phyloP scores from a whole-genome alignment of 306 rosid species.

The Mimosa bimucronata region DNA sequence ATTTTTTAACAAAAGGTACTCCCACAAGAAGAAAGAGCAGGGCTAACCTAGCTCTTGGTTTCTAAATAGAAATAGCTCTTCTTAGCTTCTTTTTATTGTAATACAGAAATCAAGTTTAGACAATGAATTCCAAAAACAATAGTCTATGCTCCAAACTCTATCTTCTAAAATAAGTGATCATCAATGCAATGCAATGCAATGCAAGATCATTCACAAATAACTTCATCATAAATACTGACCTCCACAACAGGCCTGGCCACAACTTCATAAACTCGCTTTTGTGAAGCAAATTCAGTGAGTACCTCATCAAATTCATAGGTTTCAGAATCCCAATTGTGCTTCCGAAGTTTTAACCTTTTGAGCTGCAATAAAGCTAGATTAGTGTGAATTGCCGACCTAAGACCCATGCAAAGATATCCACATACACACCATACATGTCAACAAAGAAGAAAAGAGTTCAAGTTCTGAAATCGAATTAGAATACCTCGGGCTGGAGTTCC shows the following conservation, averaged over 20 bases:
- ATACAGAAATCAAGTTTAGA: not conserved
- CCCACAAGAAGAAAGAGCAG: slow-evolving; percentile 32
- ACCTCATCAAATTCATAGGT: slow-evolving; percentile 97
- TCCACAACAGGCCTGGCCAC: slow-evolving; percentile 99
- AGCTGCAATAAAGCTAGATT: slow-evolving; percentile 62
- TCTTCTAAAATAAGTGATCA: slow-evolving; percentile 3
- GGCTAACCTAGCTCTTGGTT: slow-evolving; percentile 7
- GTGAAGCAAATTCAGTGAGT: slow-evolving; percentile 96
- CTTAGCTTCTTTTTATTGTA: slow-evolving; percentile 11
- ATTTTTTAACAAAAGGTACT: slow-evolving; percentile 37
- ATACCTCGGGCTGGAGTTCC: slow-evolving; percentile 95
- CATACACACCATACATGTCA: not conserved
- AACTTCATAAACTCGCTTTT: slow-evolving; percentile 95
- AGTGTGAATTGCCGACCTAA: slow-evolving; percentile 10
- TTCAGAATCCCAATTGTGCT: slow-evolving; percentile 99
- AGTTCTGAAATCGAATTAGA: slow-evolving; percentile 15
- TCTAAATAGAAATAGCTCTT: slow-evolving; percentile 10
- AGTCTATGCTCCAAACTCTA: slow-evolving; percentile 19
- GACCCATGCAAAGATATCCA: slow-evolving; percentile 4
- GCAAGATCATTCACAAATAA: slow-evolving; percentile 24
- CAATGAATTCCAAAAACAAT: slow-evolving; percentile 14
- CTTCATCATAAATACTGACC: slow-evolving; percentile 53
- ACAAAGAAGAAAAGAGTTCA: slow-evolving; percentile 1
- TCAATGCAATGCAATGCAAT: slow-evolving; percentile 26
- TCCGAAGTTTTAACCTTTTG: slow-evolving; percentile 92